Base-by-base conservation (phyloP, 1,284 basidiomycete genomes). In the Anthracocystis walkeri region DNA sequence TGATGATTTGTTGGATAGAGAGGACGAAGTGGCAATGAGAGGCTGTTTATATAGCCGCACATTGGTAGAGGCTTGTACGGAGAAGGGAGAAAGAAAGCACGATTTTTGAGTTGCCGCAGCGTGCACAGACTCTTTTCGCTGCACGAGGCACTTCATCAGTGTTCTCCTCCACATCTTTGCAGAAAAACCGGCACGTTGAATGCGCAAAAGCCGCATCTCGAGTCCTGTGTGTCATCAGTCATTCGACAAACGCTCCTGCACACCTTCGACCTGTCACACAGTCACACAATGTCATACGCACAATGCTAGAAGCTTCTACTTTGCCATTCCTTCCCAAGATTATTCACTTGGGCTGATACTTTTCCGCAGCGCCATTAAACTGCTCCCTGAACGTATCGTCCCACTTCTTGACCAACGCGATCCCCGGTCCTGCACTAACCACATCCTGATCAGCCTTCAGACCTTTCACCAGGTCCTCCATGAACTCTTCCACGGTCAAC, bases 401-500 rank as follows among this genome's bases (percentile, higher is more conserved):
- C 81, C 81, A 82, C 66, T 80, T 79, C 31, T 76, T 58, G 35
- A 80, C 74, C 25, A 80, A 54, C 2, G 65, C 64, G 44, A 77
- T 66, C 5, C 78, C 80, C 10, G 61, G 41, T 7, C 80, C 81
- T 8, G 81, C 81, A 16, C 70, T 68, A 41, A 82, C 77, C 7
- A 77, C 75, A 33, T 82, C 78, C 56, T 77, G 67, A 38, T 80
- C 78, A n/a, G 64, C 68, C 12, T 77, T 51, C 25, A 82, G 35
- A 1, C 78, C 81, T 25, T 70, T 73, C 12, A 61, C 53, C 2
- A 82, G 46, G 16, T 81, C 75, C 7, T 75, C 69, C 71, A 82
- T 82, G 57, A 82, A 82, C 52, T 82, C 78, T 57, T 82, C 75
- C 14, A 81, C 56, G 10, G 79, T 81, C 21, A 82, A 46, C 38